Percentiles rank a stretch among this genome's conserved stretches.
Conservation (phyloP, 1,284 basidiomycete species). For the Apiotrichum domesticum region DNA sequence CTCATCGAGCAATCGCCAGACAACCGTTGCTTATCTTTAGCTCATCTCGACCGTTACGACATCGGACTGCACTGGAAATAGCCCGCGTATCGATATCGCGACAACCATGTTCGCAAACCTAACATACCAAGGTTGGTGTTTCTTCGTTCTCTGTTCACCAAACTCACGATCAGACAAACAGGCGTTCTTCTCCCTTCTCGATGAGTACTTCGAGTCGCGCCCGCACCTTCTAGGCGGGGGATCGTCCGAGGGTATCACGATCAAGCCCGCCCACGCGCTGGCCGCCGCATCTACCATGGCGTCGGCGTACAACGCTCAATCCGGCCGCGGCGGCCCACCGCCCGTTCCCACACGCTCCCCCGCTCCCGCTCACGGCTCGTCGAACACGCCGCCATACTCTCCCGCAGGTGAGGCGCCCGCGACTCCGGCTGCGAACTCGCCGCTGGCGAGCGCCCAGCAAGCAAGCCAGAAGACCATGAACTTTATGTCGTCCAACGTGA, state of each 20-base stretch:
- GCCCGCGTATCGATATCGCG: no score
- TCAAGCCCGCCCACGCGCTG: neutral
- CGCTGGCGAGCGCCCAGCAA: neutral
- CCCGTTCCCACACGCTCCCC: neutral
- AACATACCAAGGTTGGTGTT: neutral
- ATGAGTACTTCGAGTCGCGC: constrained; percentile 44
- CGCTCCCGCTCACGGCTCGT: neutral
- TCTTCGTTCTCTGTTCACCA: neutral
- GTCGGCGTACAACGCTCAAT: neutral
- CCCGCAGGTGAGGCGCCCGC: neutral
- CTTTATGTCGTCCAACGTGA: constrained; percentile 25
- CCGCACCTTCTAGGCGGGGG: constrained; percentile 25
- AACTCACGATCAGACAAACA: constrained; percentile 18
- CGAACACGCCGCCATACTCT: neutral
- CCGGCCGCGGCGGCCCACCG: neutral
- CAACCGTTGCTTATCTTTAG: no score
- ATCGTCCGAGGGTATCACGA: neutral
- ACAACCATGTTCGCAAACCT: constrained; percentile 2
- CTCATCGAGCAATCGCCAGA: no score
- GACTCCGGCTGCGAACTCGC: neutral
- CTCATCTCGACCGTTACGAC: no score
- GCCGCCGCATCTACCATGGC: constrained; percentile 1
- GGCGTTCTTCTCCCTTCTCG: constrained; percentile 43
- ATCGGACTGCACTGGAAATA: no score
- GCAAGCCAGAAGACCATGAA: neutral